Percentiles rank a stretch among this genome's conserved stretches.
These are phyloP conservation scores for Eucalyptus camaldulensis DNA, from an alignment of 345 rosid genomes.

Conservation along the genomic window DNA sequence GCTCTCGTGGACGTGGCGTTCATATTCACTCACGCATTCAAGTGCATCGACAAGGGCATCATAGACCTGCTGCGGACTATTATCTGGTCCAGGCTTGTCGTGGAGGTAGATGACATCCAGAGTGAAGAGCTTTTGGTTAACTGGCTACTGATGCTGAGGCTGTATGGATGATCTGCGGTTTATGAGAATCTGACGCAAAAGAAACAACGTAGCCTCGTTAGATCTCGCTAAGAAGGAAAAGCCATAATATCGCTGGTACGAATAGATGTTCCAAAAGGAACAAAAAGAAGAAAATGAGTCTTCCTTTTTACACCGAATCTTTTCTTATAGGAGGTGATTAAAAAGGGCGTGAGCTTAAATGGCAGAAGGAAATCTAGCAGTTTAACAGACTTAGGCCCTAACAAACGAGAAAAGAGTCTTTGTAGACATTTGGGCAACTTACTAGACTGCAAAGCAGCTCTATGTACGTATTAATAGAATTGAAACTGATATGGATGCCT, in stretches of 20 bases:
- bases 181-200: neutral
- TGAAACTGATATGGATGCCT: too few species aligned
- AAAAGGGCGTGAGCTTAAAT: too few species aligned
- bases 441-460: too few species aligned
- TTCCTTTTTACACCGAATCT: too few species aligned
- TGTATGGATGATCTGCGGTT: constrained; percentile 73
- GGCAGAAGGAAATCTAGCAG: too few species aligned
- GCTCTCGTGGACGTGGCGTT: constrained; percentile 72
- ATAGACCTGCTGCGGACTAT: constrained; percentile 81
- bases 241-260: neutral
- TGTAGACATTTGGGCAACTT: too few species aligned
- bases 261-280: neutral
- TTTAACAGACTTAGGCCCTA: too few species aligned
- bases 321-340: too few species aligned
- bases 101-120: constrained; percentile 89
- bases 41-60: constrained; percentile 72
- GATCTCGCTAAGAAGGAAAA: neutral
- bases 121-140: constrained; percentile 55
- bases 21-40: constrained; percentile 68
- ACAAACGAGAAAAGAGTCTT: too few species aligned
- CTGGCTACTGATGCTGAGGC: constrained; percentile 58
- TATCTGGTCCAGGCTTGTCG: constrained; percentile 79
- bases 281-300: neutral
- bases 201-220: neutral
- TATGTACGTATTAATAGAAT: too few species aligned